These are phyloP conservation scores for Geoglossum cookeanum DNA, from an alignment of 2,329 filamentous ascomycete species.

Conservation along the genomic window DNA sequence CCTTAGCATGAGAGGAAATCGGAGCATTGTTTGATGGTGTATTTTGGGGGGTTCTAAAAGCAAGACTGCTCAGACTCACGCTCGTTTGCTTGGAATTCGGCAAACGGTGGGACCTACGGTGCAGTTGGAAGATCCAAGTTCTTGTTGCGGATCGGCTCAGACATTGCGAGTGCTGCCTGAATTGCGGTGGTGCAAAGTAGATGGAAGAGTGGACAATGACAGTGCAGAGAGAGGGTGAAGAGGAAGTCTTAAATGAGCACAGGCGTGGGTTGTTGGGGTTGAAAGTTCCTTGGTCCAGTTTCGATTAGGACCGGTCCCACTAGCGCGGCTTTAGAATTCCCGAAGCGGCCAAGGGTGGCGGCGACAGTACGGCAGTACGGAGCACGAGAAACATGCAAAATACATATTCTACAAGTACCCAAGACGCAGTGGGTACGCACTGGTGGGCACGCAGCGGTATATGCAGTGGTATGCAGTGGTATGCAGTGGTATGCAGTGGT, in stretches of 20 bases:
- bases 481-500: too few relatives aligned
- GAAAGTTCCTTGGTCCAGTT: neutral
- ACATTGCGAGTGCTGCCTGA: conserved; percentile 28
- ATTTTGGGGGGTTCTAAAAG: conserved; percentile 83
- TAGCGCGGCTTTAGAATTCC: neutral
- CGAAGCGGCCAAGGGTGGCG: neutral
- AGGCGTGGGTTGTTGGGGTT: conserved; percentile 3
- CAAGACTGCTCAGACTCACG: conserved; percentile 8
- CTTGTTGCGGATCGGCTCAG: conserved; percentile 49
- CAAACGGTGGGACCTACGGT: conserved; percentile 33
- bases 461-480: too few relatives aligned
- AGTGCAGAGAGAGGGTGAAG: neutral
- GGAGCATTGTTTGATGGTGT: conserved; percentile 89
- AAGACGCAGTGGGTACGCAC: too few relatives aligned
- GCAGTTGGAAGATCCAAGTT: conserved; percentile 41
- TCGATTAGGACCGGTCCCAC: neutral
- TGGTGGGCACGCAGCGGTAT: too few relatives aligned
- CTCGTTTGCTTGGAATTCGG: neutral
- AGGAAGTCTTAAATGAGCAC: neutral
- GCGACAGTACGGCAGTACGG: neutral
- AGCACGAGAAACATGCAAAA: neutral
- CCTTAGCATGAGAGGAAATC: conserved; percentile 92
- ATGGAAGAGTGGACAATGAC: neutral
- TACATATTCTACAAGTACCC: too few relatives aligned
- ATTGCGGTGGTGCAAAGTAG: neutral